Evolutionary conservation across 2,329 filamentous ascomycete species (phyloP).

Genomic region (Alternaria incomplexa): DNA sequence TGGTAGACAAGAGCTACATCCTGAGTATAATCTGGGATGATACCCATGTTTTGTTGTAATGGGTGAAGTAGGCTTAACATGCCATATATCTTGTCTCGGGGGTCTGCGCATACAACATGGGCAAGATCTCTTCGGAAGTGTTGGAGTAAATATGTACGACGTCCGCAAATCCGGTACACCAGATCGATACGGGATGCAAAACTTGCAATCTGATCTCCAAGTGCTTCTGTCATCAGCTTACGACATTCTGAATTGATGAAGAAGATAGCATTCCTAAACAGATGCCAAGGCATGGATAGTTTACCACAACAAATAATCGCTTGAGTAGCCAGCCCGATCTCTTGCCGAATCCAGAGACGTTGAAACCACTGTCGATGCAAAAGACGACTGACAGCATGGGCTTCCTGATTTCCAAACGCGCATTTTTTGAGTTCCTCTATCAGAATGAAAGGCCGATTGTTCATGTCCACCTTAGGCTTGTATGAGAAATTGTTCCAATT

Average conservation of each 20-base stretch:
- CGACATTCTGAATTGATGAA: neutral
- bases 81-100: neutral
- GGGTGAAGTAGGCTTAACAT: fast-evolving
- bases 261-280: neutral
- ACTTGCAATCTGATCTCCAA: neutral
- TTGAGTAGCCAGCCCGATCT: neutral
- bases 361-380: neutral
- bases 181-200: fast-evolving
- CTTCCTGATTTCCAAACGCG: too few species aligned
- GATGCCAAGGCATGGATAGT: neutral
- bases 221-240: too few species aligned
- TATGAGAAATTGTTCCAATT: neutral
- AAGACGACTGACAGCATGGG: too few species aligned
- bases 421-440: too few species aligned
- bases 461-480: neutral
- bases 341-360: neutral
- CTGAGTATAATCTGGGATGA: neutral
- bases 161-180: fast-evolving
- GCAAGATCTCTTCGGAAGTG: fast-evolving
- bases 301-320: neutral
- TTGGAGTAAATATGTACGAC: fast-evolving
- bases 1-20: neutral
- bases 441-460: too few species aligned
- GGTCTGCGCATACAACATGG: neutral
- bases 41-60: too few species aligned